Base-by-base conservation (phyloP, 78 protist species). In the Pigoraptor vietnamica region DNA sequence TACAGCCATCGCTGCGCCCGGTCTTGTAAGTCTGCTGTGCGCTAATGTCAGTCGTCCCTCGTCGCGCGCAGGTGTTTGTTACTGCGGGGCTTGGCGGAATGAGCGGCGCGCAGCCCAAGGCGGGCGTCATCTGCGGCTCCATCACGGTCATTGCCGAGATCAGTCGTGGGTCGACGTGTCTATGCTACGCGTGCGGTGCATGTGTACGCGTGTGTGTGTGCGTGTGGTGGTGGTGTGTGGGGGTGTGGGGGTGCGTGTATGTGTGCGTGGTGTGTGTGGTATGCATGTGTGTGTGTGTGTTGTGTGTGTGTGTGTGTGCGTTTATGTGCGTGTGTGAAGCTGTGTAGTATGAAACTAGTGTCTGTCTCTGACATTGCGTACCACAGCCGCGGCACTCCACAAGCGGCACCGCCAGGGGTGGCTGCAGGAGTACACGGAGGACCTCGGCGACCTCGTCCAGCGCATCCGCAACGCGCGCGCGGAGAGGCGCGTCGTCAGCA, bases 101-200 rank as follows among this genome's bases (percentile, higher is more conserved):
- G 84, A 79, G 84, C 84, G 84, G 84, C 32, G 84, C 84, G 84
- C 84, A 79, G n/a, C 84, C 84, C 9, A 79, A 79, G 84, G 84
- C 84, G 1, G 84, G 84, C 32, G 84, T 79, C 32, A 79, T 79
- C 32, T 79, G 84, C 84, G 32, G 32, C 9, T 2, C 84, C 35
- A 79, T 79, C 32, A 19, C 84, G 6, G 84, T 79, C 84, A 25
- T 79, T 25, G 84, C 84, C 32, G 84, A 79, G n/a, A 79, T 79
- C 84, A 79, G 32, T 25, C 34, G 84, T 79, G 14, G n/a, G 84
- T 25, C n/a, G n/a, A 25, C 84, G 35, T 25, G 21, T 25, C 14
- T 21, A 2, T 79, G 84, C 34, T 25, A 48, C 67, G 6, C 67
- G 67, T 48, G n/a, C n/a, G n/a, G n/a, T n/a, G n/a, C n/a, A n/a